A percentile compares a stretch with the other conserved stretches of the same genome.
These are phyloP conservation scores for Xylaria polymorpha DNA, from an alignment of 2,329 filamentous ascomycete species.

Conservation along the genomic window DNA sequence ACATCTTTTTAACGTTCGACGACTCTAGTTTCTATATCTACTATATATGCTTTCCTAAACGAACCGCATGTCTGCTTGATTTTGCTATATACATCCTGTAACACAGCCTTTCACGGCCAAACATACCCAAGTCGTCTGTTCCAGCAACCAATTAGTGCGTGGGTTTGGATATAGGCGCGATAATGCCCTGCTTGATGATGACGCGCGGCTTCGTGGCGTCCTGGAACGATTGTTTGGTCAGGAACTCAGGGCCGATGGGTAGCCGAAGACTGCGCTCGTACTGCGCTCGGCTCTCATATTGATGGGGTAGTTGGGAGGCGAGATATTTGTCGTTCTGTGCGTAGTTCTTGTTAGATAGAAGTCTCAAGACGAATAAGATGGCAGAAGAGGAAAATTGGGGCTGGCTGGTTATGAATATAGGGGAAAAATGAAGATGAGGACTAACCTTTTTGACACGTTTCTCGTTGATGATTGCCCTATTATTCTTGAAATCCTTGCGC, in stretches of 20 bases:
- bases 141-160: constrained; percentile 44
- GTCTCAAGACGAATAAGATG: too few species aligned
- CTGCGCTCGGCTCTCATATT: constrained; percentile 87
- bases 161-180: constrained; percentile 88
- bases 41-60: neutral
- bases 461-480: constrained; percentile 91
- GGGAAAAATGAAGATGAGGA: neutral
- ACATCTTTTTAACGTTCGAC: neutral
- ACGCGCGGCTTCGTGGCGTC: constrained; percentile 88
- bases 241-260: constrained; percentile 93
- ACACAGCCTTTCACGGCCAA: neutral
- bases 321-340: constrained; percentile 84
- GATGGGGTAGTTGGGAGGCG: constrained; percentile 84
- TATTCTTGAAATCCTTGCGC: constrained; percentile 83
- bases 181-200: constrained; percentile 89
- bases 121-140: neutral
- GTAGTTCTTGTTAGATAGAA: constrained; percentile 4
- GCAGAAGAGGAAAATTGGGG: neutral
- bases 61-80: neutral
- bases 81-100: constrained; percentile 3
- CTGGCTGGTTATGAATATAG: neutral
- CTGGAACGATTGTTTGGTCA: constrained; percentile 95
- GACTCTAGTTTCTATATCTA: constrained; percentile 7
- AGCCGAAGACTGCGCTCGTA: constrained; percentile 90
- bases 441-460: constrained; percentile 86